Conservation (phyloP, 768 basidiomycete species). For the Panaeolus papilionaceus region DNA sequence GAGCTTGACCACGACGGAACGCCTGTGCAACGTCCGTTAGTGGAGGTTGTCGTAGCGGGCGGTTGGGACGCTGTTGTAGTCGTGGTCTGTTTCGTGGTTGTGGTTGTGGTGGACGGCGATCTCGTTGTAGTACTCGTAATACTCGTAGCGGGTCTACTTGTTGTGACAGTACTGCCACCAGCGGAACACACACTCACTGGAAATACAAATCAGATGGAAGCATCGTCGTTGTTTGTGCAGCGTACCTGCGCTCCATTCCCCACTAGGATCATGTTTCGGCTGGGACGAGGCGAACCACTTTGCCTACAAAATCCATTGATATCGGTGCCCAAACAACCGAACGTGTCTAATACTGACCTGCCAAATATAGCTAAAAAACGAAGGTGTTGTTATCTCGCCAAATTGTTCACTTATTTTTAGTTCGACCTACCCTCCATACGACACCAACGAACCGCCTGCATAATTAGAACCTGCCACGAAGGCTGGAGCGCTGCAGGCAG, state of each 20-base stretch:
- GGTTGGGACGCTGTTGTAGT: slow-evolving; percentile 14
- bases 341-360: slow-evolving; percentile 43
- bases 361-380: slow-evolving; percentile 61
- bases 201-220: slow-evolving; percentile 13
- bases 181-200: slow-evolving; percentile 62
- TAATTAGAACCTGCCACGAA: slow-evolving; percentile 57
- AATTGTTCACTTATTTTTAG: not conserved
- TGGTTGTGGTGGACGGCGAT: slow-evolving; percentile 26
- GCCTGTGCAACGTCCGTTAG: slow-evolving; percentile 50
- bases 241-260: slow-evolving; percentile 73
- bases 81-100: slow-evolving; percentile 22
- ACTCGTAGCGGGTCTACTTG: slow-evolving; percentile 27
- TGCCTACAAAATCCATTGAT: slow-evolving; percentile 45
- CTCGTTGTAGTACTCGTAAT: slow-evolving; percentile 33
- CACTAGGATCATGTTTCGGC: slow-evolving; percentile 53
- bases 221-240: slow-evolving; percentile 14
- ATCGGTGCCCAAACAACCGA: slow-evolving; percentile 7
- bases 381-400: slow-evolving; percentile 8
- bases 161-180: slow-evolving; percentile 28
- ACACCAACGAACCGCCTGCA: slow-evolving; percentile 55
- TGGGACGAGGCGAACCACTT: slow-evolving; percentile 61
- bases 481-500: slow-evolving; percentile 62
- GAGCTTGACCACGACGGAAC: slow-evolving; percentile 57
- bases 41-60: slow-evolving; percentile 31
- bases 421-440: slow-evolving; percentile 59